Conservation (phyloP, 257 asterid genomes). For the Mitragyna speciosa region DNA sequence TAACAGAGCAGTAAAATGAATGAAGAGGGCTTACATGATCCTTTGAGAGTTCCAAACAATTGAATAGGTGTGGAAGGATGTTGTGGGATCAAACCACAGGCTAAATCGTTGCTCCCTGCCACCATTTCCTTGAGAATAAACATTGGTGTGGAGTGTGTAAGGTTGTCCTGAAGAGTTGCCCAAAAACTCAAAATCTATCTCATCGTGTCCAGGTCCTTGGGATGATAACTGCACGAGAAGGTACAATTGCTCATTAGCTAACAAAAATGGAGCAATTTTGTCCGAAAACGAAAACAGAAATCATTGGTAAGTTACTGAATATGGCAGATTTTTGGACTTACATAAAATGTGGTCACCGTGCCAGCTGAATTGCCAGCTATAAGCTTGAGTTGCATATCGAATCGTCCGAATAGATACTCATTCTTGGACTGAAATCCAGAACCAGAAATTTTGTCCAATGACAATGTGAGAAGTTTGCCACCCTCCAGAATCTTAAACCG, state of each 20-base stretch:
- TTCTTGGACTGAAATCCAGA: conserved; percentile 6
- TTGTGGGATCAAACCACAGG: conserved; percentile 43
- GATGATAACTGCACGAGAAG: conserved; percentile 30
- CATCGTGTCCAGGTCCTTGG: conserved; percentile 34
- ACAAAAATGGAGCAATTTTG: not conserved
- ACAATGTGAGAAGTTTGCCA: conserved; percentile 2
- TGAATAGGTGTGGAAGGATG: conserved; percentile 39
- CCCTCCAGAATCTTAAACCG: conserved; percentile 7
- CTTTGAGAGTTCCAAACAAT: conserved; percentile 40
- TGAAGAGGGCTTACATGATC: conserved; percentile 25
- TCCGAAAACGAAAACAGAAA: not conserved
- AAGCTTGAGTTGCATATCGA: conserved; percentile 50
- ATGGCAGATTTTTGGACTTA: not conserved
- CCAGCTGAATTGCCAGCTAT: conserved; percentile 49
- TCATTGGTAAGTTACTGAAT: too few species aligned
- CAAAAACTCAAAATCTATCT: conserved; percentile 41
- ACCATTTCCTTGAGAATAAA: conserved; percentile 40
- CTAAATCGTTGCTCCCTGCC: conserved; percentile 36
- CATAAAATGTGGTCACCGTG: conserved; percentile 33
- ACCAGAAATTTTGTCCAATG: conserved; percentile 2
- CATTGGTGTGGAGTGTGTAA: conserved; percentile 44
- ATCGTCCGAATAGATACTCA: conserved; percentile 41
- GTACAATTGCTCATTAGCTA: not conserved
- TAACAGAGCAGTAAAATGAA: not conserved
- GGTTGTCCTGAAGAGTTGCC: conserved; percentile 41